Conservation (phyloP, 371 early-diverging fungal genomes). For the Mucor plumbeus region DNA sequence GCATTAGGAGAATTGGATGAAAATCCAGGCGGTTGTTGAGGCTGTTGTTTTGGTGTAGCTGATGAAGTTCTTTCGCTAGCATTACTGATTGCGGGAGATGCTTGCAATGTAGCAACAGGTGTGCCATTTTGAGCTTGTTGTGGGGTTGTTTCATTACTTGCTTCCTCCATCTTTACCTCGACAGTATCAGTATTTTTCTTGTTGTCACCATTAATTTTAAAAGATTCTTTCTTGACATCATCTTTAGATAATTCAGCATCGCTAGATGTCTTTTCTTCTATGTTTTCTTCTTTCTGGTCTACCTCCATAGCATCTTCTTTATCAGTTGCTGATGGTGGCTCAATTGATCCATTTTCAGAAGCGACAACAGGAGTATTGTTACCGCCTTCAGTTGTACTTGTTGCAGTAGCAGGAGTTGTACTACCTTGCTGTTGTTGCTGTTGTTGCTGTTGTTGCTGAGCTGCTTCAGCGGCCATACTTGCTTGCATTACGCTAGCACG, state of each 20-base stretch:
- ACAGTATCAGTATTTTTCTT: neutral
- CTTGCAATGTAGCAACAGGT: constrained; percentile 5
- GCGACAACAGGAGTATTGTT: neutral
- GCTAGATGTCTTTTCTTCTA: constrained; percentile 10
- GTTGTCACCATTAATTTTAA: neutral
- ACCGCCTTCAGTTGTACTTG: neutral
- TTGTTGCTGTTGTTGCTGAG: constrained; percentile 12
- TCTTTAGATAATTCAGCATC: neutral
- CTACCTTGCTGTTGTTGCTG: constrained; percentile 3
- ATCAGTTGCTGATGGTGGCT: neutral
- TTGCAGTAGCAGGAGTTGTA: constrained; percentile 1
- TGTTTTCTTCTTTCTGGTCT: neutral
- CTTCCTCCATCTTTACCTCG: constrained; percentile 2
- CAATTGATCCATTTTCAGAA: neutral
- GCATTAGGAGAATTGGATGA: neutral
- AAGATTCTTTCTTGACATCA: neutral
- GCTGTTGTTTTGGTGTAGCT: neutral
- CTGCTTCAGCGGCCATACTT: constrained; percentile 19
- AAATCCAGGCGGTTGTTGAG: neutral
- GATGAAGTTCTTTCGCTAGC: constrained; percentile 5
- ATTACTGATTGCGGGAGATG: constrained; percentile 9
- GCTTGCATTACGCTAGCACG: constrained; percentile 34
- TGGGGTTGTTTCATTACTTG: neutral
- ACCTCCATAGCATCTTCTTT: constrained; percentile 21
- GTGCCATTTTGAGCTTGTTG: neutral